phyloP scores from a whole-genome alignment of 176 grass and related monocot genomes.

The Oryza coarctata region DNA sequence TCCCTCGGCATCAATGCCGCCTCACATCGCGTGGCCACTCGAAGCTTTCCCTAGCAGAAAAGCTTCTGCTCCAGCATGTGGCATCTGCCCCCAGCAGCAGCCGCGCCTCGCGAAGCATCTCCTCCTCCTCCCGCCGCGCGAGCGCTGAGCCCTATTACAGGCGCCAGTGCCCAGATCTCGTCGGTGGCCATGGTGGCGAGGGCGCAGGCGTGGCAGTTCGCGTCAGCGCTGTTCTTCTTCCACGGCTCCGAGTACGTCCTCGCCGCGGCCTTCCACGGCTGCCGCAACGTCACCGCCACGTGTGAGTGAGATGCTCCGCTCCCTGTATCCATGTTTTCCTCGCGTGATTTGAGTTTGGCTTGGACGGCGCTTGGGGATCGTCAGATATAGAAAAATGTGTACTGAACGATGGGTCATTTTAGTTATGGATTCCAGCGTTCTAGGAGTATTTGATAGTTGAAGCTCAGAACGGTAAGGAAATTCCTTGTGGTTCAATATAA shows the following conservation, averaged over 20 bases:
- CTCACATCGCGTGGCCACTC: background rate
- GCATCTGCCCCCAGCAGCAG: background rate
- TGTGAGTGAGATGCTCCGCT: conserved; percentile 38
- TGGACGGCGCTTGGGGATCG: conserved; percentile 3
- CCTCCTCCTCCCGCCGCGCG: background rate
- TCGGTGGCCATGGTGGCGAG: conserved; percentile 26
- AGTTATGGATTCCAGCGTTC: background rate
- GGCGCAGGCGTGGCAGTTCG: conserved; percentile 64
- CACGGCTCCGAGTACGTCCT: conserved; percentile 85
- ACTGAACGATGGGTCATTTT: background rate
- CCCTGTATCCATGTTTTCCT: background rate
- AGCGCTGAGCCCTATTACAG: conserved; percentile 3
- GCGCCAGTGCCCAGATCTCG: conserved; percentile 17
- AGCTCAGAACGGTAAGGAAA: background rate
- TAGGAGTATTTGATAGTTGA: background rate
- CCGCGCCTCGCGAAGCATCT: background rate
- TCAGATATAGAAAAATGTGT: background rate
- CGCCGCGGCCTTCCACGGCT: conserved; percentile 62
- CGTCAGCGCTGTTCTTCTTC: conserved; percentile 62
- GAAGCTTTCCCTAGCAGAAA: conserved; percentile 5
- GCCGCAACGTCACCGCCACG: conserved; percentile 54
- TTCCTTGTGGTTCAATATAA: background rate
- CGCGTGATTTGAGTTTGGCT: background rate
- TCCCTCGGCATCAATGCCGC: background rate
- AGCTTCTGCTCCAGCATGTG: conserved; percentile 14